A percentile compares a stretch with the other conserved stretches of the same genome.
Evolutionary conservation across 306 rosid genomes (phyloP).

Genomic region (Mucuna pruriens): DNA sequence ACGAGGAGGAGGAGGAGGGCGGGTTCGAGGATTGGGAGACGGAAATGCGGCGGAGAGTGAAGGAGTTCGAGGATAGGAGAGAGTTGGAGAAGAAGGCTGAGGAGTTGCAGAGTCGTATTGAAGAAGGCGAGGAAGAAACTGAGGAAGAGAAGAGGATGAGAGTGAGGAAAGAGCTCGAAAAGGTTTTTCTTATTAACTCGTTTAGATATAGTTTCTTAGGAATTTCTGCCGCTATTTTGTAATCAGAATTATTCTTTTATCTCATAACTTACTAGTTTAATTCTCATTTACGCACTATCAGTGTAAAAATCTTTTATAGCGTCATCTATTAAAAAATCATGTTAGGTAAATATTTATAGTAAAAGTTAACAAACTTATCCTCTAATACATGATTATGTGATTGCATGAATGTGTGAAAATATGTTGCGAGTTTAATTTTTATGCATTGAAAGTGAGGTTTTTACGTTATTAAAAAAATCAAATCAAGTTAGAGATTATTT

Average conservation of each 20-base stretch:
- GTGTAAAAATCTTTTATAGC: too few relatives aligned
- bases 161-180: constrained; percentile 89
- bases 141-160: constrained; percentile 91
- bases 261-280: not conserved
- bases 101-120: constrained; percentile 73
- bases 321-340: too few relatives aligned
- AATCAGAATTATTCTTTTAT: not conserved
- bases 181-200: constrained; percentile 48
- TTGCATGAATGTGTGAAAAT: too few relatives aligned
- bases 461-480: too few relatives aligned
- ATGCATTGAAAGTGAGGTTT: too few relatives aligned
- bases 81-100: constrained; percentile 92
- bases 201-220: not conserved
- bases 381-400: too few relatives aligned
- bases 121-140: constrained; percentile 63
- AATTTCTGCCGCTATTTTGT: too few relatives aligned
- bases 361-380: too few relatives aligned
- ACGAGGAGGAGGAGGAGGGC: constrained; percentile 61
- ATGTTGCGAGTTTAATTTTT: too few relatives aligned
- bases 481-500: too few relatives aligned
- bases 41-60: constrained; percentile 73
- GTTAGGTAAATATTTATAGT: too few relatives aligned
- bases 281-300: too few relatives aligned
- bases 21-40: constrained; percentile 73
- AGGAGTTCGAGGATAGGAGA: constrained; percentile 84